These are phyloP conservation scores for Amanita thiersii DNA, from an alignment of 768 basidiomycete genomes.

Conservation along the genomic window DNA sequence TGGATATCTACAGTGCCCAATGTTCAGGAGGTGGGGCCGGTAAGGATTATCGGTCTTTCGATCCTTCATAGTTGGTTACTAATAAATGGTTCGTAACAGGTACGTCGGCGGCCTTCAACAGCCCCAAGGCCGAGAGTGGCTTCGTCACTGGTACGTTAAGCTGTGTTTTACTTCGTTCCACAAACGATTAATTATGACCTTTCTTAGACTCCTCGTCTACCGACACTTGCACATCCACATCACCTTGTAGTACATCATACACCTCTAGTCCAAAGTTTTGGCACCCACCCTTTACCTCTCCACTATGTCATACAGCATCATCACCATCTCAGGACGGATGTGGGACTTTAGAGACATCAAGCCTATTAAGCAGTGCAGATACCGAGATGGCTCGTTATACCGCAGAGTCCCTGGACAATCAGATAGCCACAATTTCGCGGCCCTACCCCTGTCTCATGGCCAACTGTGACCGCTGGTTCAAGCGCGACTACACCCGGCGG, in stretches of 20 bases:
- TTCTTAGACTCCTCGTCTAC: neutral
- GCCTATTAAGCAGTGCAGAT: neutral
- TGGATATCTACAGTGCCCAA: too few species aligned
- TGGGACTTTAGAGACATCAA: neutral
- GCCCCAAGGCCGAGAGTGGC: too few species aligned
- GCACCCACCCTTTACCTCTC: neutral
- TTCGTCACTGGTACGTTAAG: too few species aligned
- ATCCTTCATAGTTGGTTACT: too few species aligned
- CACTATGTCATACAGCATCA: neutral
- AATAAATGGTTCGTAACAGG: too few species aligned
- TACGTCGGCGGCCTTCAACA: too few species aligned
- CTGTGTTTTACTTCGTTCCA: too few species aligned
- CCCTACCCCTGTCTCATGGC: neutral
- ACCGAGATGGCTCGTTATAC: too few species aligned
- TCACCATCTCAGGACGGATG: neutral
- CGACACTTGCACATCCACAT: neutral
- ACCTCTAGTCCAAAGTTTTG: neutral
- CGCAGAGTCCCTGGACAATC: too few species aligned
- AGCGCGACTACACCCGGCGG: neutral
- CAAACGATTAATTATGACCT: neutral
- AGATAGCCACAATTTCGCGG: too few species aligned
- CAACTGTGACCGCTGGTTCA: conserved; percentile 1
- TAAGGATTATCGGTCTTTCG: too few species aligned
- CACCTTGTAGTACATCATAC: neutral
- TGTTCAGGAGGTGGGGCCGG: too few species aligned